These are phyloP conservation scores for Bruguiera parviflora DNA, from an alignment of 345 rosid genomes.

Conservation along the genomic window DNA sequence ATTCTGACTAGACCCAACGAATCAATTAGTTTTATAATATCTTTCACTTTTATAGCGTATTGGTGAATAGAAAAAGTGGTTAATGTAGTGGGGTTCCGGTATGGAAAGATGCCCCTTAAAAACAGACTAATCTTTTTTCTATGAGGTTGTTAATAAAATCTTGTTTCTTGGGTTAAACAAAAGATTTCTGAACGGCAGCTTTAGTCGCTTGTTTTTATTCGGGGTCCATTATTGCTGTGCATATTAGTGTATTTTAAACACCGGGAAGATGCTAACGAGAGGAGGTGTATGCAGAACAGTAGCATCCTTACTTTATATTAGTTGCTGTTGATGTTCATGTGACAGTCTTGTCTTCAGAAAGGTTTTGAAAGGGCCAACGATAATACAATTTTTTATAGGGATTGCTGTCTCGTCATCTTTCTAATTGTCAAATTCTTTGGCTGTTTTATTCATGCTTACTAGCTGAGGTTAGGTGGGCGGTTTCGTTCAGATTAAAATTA, in stretches of 20 bases:
- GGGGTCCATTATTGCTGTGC: constrained; percentile 46
- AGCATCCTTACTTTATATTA: constrained; percentile 1
- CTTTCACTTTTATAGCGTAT: constrained; percentile 15
- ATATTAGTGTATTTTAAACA: constrained; percentile 22
- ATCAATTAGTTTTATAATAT: constrained; percentile 30
- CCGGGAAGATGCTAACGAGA: constrained; percentile 44
- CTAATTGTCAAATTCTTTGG: neutral
- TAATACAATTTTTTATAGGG: constrained; percentile 20
- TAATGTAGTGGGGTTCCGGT: constrained; percentile 46
- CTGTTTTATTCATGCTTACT: constrained; percentile 2
- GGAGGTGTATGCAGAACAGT: constrained; percentile 19
- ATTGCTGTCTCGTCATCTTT: constrained; percentile 12
- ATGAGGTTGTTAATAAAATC: constrained; percentile 28
- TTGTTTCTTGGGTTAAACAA: constrained; percentile 29
- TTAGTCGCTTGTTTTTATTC: constrained; percentile 10
- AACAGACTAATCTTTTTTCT: constrained; percentile 2
- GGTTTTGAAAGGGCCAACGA: constrained; percentile 30
- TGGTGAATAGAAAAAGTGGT: constrained; percentile 6
- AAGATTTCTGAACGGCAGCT: constrained; percentile 33
- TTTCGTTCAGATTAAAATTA: neutral
- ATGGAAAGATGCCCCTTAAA: constrained; percentile 38
- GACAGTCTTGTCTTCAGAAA: constrained; percentile 37
- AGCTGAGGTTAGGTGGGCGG: neutral
- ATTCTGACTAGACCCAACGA: constrained; percentile 55
- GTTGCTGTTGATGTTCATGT: constrained; percentile 26